These are phyloP conservation scores for Erysimum cheiri DNA, from an alignment of 441 rosid species.

Conservation along the genomic window DNA sequence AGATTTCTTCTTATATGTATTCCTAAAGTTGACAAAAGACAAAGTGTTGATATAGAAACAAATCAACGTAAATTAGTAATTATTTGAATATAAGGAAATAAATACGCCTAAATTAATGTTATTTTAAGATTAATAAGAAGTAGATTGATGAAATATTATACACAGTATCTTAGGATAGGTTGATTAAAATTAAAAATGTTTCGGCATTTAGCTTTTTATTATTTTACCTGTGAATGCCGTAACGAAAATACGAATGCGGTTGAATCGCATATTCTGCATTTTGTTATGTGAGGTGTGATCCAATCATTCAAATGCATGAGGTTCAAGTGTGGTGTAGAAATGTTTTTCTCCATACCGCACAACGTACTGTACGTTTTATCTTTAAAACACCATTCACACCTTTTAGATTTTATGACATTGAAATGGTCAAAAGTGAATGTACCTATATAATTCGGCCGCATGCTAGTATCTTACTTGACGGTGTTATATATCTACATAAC, in stretches of 20 bases:
- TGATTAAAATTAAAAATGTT: background rate
- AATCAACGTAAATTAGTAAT: slow-evolving; percentile 17
- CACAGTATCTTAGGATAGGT: background rate
- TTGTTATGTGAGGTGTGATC: no score
- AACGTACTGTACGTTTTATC: no score
- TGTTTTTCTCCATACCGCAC: no score
- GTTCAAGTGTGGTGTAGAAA: no score
- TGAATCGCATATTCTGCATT: background rate
- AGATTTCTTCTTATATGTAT: slow-evolving; percentile 17
- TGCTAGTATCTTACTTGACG: background rate
- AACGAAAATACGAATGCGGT: background rate
- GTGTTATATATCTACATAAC: background rate
- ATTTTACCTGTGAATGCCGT: background rate
- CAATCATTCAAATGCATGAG: no score
- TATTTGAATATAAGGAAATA: background rate
- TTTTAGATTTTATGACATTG: background rate
- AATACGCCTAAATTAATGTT: background rate
- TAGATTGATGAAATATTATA: slow-evolving; percentile 13
- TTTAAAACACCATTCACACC: background rate
- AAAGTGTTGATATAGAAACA: slow-evolving; percentile 7
- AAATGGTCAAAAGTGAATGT: background rate
- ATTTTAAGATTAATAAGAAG: slow-evolving; percentile 1
- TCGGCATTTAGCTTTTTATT: background rate
- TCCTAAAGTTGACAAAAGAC: slow-evolving; percentile 8
- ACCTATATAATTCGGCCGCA: background rate